phyloP scores from a whole-genome alignment of 352 stramenopile genomes.

The Globisporangium okanoganense region DNA sequence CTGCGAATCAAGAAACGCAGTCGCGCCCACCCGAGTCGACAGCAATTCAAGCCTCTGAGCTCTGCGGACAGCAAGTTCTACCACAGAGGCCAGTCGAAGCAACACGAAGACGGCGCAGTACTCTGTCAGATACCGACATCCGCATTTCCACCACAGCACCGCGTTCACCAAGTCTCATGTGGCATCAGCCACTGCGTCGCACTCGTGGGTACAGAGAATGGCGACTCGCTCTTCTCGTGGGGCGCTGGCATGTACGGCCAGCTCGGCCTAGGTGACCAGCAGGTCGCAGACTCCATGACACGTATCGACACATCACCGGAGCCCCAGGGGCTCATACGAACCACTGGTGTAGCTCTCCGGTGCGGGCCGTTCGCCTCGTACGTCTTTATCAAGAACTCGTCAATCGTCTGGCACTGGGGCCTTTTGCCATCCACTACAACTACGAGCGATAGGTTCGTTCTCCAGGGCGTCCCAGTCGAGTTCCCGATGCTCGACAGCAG shows the following conservation, averaged over 20 bases:
- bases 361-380: conserved; percentile 33
- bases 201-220: conserved; percentile 7
- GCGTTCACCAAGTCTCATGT: conserved; percentile 31
- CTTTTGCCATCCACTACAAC: conserved; percentile 17
- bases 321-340: conserved; percentile 15
- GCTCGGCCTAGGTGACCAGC: conserved; percentile 33
- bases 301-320: conserved; percentile 13
- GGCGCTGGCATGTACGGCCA: conserved; percentile 39
- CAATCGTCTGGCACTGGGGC: conserved; percentile 32
- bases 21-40: conserved; percentile 13
- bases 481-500: conserved; percentile 17
- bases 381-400: conserved; percentile 17
- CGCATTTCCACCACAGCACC: not conserved
- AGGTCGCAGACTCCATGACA: conserved; percentile 18
- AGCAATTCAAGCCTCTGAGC: conserved; percentile 21
- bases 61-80: conserved; percentile 1
- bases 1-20: conserved; percentile 14
- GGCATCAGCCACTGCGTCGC: conserved; percentile 37
- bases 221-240: conserved; percentile 25
- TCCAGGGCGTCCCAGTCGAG: conserved; percentile 9
- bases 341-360: conserved; percentile 10
- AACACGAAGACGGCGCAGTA: not conserved
- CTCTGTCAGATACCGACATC: not conserved
- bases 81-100: not conserved
- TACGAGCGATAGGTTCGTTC: conserved; percentile 6